Conservation (phyloP, 2,329 filamentous ascomycete genomes). For the Penicillium sp. region DNA sequence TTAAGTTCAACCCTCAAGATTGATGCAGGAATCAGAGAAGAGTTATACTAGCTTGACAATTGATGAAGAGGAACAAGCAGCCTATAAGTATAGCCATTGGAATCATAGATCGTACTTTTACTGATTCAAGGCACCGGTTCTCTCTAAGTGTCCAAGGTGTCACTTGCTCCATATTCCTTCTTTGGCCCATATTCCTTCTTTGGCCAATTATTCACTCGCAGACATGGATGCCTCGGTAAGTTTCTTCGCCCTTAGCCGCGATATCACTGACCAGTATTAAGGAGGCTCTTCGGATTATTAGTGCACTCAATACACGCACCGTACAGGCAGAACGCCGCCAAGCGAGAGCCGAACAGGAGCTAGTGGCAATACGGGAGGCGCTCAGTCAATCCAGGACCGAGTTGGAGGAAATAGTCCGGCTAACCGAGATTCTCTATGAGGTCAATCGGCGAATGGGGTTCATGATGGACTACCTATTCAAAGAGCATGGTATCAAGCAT, state of each 20-base stretch:
- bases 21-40: too few species aligned
- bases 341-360: slow-evolving; percentile 7
- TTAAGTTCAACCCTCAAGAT: too few species aligned
- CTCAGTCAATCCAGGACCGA: slow-evolving; percentile 2
- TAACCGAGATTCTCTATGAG: slow-evolving; percentile 11
- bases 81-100: too few species aligned
- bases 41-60: too few species aligned
- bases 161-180: too few species aligned
- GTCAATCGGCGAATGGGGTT: slow-evolving; percentile 8
- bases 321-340: slow-evolving; percentile 1
- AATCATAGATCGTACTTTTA: too few species aligned
- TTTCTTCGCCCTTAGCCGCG: neutral
- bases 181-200: slow-evolving; percentile 2
- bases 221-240: slow-evolving; percentile 5
- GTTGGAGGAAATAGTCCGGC: slow-evolving; percentile 2
- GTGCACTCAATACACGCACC: slow-evolving; percentile 3
- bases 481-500: slow-evolving; percentile 2
- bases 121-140: too few species aligned
- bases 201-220: neutral
- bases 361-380: neutral
- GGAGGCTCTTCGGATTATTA: slow-evolving; percentile 11
- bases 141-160: too few species aligned
- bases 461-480: slow-evolving; percentile 8
- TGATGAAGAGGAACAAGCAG: too few species aligned
- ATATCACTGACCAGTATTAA: neutral